A percentile compares a stretch with the other conserved stretches of the same genome.
These are phyloP conservation scores for Amanita pallidorosea DNA, from an alignment of 768 basidiomycete species.

Conservation along the genomic window DNA sequence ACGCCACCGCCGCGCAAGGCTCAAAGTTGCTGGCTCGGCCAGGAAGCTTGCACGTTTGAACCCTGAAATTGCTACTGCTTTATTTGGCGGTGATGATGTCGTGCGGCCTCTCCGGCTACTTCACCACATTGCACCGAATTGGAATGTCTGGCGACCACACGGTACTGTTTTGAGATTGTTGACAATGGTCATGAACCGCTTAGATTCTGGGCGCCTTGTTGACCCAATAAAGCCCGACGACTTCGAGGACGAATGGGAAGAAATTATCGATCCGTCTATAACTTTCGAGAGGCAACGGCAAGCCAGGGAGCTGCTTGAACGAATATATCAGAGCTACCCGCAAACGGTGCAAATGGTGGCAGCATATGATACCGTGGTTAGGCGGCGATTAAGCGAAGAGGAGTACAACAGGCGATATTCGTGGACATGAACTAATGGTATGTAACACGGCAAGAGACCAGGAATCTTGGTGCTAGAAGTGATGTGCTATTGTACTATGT, in stretches of 20 bases:
- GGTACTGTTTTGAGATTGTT: constrained; percentile 35
- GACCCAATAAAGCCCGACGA: constrained; percentile 25
- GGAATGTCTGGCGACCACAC: constrained; percentile 62
- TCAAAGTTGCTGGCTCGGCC: constrained; percentile 5
- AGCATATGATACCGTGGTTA: constrained; percentile 21
- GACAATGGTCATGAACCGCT: constrained; percentile 30
- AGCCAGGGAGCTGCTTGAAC: constrained; percentile 30
- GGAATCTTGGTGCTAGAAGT: neutral
- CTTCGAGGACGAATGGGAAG: constrained; percentile 11
- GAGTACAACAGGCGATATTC: constrained; percentile 20
- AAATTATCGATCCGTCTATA: constrained; percentile 7
- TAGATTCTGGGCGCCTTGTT: constrained; percentile 40
- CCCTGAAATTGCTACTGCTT: constrained; percentile 6
- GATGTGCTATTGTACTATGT: constrained; percentile 4
- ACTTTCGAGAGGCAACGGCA: constrained; percentile 5
- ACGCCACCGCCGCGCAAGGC: constrained; percentile 1
- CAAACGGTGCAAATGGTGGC: constrained; percentile 23
- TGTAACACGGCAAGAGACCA: neutral
- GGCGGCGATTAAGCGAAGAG: constrained; percentile 14
- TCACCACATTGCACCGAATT: constrained; percentile 51
- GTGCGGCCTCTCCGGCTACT: constrained; percentile 51
- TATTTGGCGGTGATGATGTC: constrained; percentile 27
- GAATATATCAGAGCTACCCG: constrained; percentile 42
- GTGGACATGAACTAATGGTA: constrained; percentile 5
- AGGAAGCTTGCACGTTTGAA: constrained; percentile 15